Percentiles rank a stretch among this genome's conserved stretches.
Conservation (phyloP, 345 rosid species). For the Conringia planisiliqua region DNA sequence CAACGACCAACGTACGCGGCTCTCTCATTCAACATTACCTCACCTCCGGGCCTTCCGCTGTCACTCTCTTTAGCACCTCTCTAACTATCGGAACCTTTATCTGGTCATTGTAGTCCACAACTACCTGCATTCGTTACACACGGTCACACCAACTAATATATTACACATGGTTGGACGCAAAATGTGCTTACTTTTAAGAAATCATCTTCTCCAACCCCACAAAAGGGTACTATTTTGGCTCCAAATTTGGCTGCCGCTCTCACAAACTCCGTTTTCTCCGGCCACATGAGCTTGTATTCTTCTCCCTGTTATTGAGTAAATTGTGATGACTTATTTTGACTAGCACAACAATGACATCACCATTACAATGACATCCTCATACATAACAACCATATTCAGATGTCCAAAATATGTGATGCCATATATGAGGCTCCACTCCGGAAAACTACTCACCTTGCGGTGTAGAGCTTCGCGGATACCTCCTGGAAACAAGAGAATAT, state of each 20-base stretch:
- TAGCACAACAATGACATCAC: slow-evolving; percentile 5
- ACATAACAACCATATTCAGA: background rate
- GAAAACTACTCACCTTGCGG: slow-evolving; percentile 44
- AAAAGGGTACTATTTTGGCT: slow-evolving; percentile 75
- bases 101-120: slow-evolving; percentile 64
- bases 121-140: slow-evolving; percentile 40
- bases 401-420: background rate
- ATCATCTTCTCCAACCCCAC: slow-evolving; percentile 81
- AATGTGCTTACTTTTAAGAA: slow-evolving; percentile 47
- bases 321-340: slow-evolving; percentile 13
- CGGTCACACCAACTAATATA: slow-evolving; percentile 2
- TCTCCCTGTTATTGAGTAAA: slow-evolving; percentile 50
- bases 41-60: slow-evolving; percentile 36
- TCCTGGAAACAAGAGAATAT: slow-evolving; percentile 71
- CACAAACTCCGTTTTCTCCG: slow-evolving; percentile 67
- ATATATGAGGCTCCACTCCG: background rate
- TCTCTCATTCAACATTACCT: slow-evolving; percentile 44
- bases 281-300: slow-evolving; percentile 75
- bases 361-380: background rate
- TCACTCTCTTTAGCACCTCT: slow-evolving; percentile 36
- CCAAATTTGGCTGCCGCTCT: slow-evolving; percentile 82
- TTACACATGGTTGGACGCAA: background rate
- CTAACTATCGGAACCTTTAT: slow-evolving; percentile 55
- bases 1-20: background rate
- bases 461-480: slow-evolving; percentile 80